Base-by-base conservation (phyloP, 2,329 filamentous ascomycete species). In the Scedosporium dehoogii region DNA sequence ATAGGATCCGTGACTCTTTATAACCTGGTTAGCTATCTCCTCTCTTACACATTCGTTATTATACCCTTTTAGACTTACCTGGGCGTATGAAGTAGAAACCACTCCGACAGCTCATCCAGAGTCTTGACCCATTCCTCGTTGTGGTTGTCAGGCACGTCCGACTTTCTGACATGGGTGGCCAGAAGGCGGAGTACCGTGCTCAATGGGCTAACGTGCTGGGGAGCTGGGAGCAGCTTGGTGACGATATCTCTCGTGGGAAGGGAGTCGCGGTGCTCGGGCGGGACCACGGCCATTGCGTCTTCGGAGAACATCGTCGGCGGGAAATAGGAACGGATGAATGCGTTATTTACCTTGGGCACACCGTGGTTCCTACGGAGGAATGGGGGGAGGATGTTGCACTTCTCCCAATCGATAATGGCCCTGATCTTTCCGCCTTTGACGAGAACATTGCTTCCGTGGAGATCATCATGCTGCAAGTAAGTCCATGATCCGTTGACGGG, bases 401-500 rank as follows among this genome's bases (percentile, higher is more conserved):
- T 38, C 12, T 66, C 65, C 63, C 64, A 66, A 3, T 64, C 65
- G 55, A 66, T 33, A 6, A 66, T 48, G 44, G 58, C 59, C 3
- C 48, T 16, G 14, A 66, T 42, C 23, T 60, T 21, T 5, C 42
- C 41, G 16, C 48, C 44, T 41, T 61, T 60, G 6, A 63, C 41
- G 3, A 66, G 62, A 6, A 66, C 44, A 5, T 65, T 63, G 5
- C 62, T 44, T 12, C 42, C 53, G 6, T 63, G 62, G 12, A 65
- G 55, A 21, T 66, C 63, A 3, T 53, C 48, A 38, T 66, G 62
- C n/a, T 56, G 46, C 2, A 66, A 21, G 2, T 51, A 57, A 9
- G 64, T 25, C 9, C 51, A 46, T 44, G 55, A 62, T 10, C 62
- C 64, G 5, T 63, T 21, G n/a, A 64, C 18, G 3, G 62, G 57